Evolutionary conservation across 192 early-diverging fungal species (phyloP).

Genomic region (Coemansia sp.): DNA sequence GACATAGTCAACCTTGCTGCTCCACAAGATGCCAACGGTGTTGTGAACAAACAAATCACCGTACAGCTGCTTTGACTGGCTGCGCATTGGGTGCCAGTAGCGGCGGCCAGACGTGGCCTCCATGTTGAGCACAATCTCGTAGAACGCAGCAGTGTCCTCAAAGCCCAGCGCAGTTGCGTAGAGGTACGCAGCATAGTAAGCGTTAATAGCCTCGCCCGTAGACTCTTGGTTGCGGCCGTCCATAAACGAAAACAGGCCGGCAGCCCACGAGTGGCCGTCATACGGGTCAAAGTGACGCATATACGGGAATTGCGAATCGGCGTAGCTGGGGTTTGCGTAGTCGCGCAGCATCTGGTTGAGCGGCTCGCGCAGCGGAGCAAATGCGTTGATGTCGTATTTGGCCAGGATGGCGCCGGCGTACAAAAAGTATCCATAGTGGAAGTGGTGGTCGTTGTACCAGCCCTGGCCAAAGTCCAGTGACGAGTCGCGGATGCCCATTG

Average conservation of each 20-base stretch:
- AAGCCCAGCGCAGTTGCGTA: conserved; percentile 41
- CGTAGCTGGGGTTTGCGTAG: conserved; percentile 53
- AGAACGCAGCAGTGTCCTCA: conserved; percentile 35
- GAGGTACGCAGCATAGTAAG: conserved; percentile 56
- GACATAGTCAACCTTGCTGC: conserved; percentile 47
- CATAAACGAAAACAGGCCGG: conserved; percentile 51
- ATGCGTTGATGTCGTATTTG: conserved; percentile 37
- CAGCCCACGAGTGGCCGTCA: conserved; percentile 66
- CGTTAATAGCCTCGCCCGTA: conserved; percentile 56
- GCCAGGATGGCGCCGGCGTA: conserved; percentile 55
- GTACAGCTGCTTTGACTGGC: conserved; percentile 31
- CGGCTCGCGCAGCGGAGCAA: conserved; percentile 31
- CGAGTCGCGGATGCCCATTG: conserved; percentile 23
- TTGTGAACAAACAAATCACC: conserved; percentile 36
- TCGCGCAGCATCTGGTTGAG: conserved; percentile 53
- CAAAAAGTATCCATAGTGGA: conserved; percentile 60
- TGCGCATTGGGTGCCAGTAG: conserved; percentile 54
- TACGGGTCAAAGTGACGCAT: conserved; percentile 60
- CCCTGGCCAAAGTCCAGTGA: conserved; percentile 56
- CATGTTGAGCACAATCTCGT: conserved; percentile 52
- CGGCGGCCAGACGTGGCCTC: conserved; percentile 45
- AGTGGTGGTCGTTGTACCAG: conserved; percentile 61
- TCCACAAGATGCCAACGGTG: conserved; percentile 54
- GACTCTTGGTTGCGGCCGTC: conserved; percentile 58
- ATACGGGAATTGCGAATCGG: conserved; percentile 54